Percentiles rank a stretch among this genome's conserved stretches.
phyloP scores from a whole-genome alignment of 2,329 filamentous ascomycete genomes.

The Diaporthe helianthi region DNA sequence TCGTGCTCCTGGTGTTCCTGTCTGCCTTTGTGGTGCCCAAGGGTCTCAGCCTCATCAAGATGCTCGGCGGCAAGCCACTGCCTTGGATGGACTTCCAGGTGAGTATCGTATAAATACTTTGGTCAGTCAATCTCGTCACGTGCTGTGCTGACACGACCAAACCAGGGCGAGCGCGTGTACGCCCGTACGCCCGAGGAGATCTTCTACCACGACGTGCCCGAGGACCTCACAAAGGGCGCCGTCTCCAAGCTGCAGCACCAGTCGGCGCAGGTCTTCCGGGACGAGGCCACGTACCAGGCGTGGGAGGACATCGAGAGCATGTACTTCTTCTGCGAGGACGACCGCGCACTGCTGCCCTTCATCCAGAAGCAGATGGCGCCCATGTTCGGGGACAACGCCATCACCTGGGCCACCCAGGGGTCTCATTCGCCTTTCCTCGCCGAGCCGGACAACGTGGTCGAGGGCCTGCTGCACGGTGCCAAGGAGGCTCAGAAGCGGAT shows the following conservation, averaged over 20 bases:
- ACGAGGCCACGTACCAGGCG: constrained; percentile 37
- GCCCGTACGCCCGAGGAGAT: constrained; percentile 32
- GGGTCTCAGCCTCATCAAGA: constrained; percentile 36
- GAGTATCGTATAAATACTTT: background rate
- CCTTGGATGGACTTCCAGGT: constrained; percentile 40
- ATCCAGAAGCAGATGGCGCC: constrained; percentile 33
- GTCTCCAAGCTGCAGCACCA: constrained; percentile 35
- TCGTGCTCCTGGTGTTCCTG: constrained; percentile 43
- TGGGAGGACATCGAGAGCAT: constrained; percentile 37
- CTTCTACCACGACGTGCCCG: constrained; percentile 37
- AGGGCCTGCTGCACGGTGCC: constrained; percentile 28
- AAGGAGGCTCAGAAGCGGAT: constrained; percentile 29
- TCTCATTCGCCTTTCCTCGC: constrained; percentile 37
- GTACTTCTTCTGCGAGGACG: constrained; percentile 37
- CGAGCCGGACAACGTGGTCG: constrained; percentile 31
- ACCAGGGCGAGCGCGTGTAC: constrained; percentile 33
- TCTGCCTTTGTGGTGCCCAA: constrained; percentile 39
- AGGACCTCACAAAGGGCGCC: constrained; percentile 30
- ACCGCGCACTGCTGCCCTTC: constrained; percentile 32
- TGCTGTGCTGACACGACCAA: background rate
- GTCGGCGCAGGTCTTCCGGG: constrained; percentile 35
- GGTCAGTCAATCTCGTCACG: too few species aligned
- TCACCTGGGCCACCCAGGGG: constrained; percentile 28
- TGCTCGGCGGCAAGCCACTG: constrained; percentile 38
- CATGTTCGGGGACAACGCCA: constrained; percentile 29